Percentiles rank a stretch among this genome's conserved stretches.
Conservation (phyloP, 2,329 filamentous ascomycete species). For the Celoporthe dispersa region DNA sequence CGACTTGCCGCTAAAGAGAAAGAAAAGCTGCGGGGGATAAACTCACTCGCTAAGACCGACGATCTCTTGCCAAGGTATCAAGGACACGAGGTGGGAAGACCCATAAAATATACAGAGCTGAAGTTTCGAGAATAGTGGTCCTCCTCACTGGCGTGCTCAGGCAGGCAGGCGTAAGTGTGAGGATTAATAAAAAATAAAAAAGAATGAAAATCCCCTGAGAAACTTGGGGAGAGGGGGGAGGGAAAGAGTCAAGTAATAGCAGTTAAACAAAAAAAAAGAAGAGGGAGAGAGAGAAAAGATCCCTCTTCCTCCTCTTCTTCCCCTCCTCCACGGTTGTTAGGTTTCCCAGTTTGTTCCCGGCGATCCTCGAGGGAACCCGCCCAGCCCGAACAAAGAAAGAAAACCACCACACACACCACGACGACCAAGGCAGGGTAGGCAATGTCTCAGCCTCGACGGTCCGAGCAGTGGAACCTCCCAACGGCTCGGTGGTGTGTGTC, state of each 20-base stretch:
- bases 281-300: neutral
- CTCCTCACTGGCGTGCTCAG: neutral
- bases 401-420: too few species aligned
- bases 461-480: neutral
- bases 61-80: neutral
- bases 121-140: neutral
- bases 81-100: neutral
- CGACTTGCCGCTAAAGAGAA: neutral
- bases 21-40: neutral
- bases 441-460: slow-evolving; percentile 1
- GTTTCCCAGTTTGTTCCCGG: neutral
- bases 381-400: neutral
- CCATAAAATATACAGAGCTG: neutral
- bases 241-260: too few species aligned
- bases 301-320: neutral
- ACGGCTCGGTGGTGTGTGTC: neutral
- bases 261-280: neutral
- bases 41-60: neutral
- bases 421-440: neutral
- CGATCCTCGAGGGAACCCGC: neutral
- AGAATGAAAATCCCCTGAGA: too few species aligned
- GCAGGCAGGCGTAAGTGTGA: neutral
- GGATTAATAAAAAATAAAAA: too few species aligned
- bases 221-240: too few species aligned
- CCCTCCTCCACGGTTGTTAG: neutral